Conservation (phyloP, 345 rosid species). For the Euphorbia lathyris region DNA sequence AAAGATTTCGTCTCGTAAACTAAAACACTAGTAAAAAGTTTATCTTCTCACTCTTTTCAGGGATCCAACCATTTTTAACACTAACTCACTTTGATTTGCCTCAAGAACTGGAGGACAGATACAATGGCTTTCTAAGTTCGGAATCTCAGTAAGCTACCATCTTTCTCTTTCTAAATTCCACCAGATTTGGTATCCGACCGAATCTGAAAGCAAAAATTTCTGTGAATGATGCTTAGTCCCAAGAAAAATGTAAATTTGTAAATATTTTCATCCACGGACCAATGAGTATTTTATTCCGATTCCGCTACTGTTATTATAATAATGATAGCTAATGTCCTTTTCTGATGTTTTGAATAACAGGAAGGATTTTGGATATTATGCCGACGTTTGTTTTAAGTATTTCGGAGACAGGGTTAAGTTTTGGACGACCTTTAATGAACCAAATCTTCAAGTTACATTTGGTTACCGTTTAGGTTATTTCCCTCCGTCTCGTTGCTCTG, state of each 20-base stretch:
- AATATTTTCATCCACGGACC: too few species aligned
- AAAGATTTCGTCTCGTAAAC: too few species aligned
- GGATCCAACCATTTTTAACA: constrained; percentile 18
- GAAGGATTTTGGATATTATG: constrained; percentile 22
- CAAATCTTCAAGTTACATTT: constrained; percentile 8
- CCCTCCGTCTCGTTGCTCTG: constrained; percentile 25
- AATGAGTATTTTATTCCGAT: too few species aligned
- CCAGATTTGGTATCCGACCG: too few species aligned
- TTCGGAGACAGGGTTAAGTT: constrained; percentile 28
- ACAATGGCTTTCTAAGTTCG: constrained; percentile 18
- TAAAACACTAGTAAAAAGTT: neutral
- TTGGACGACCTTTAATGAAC: constrained; percentile 27
- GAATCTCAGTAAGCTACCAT: constrained; percentile 11
- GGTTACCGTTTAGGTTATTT: constrained; percentile 14
- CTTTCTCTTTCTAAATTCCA: neutral
- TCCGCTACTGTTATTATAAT: too few species aligned
- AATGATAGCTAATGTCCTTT: neutral
- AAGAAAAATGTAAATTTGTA: too few species aligned
- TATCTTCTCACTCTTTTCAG: neutral
- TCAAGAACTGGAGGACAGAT: constrained; percentile 23
- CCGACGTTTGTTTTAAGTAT: constrained; percentile 16
- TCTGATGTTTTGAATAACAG: neutral
- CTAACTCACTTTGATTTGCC: constrained; percentile 19
- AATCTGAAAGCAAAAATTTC: too few species aligned
- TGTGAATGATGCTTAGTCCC: too few species aligned